A percentile compares a stretch with the other conserved stretches of the same genome.
phyloP scores from a whole-genome alignment of 2,329 filamentous ascomycete species.

The Xylaria multiplex region DNA sequence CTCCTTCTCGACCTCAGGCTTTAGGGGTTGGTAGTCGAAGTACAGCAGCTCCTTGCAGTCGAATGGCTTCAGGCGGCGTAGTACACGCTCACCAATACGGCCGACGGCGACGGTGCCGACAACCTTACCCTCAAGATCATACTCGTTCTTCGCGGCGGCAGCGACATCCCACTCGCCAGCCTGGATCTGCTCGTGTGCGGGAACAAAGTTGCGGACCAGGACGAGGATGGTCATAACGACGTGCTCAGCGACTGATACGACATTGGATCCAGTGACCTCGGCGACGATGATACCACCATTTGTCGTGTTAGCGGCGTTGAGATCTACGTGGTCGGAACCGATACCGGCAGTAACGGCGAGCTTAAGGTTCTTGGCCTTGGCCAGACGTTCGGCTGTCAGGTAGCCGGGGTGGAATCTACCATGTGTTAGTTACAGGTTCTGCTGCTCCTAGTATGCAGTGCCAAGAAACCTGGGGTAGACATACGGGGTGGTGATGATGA shows the following conservation, averaged over 20 bases:
- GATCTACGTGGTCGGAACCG: conserved; percentile 97
- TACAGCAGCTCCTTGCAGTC: conserved; percentile 99
- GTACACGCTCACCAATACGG: conserved; percentile 96
- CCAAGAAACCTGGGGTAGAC: conserved; percentile 46
- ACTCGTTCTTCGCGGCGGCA: conserved; percentile 97
- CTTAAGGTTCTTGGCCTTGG: conserved; percentile 99
- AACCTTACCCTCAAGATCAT: conserved; percentile 95
- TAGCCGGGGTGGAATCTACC: conserved; percentile 96
- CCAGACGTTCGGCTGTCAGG: conserved; percentile 93
- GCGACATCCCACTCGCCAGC: conserved; percentile 95
- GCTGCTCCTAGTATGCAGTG: conserved; percentile 17
- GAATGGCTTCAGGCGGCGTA: conserved; percentile 94
- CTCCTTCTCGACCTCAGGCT: conserved; percentile 87
- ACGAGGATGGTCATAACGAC: conserved; percentile 98
- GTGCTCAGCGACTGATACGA: conserved; percentile 98
- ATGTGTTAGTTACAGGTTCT: conserved; percentile 33
- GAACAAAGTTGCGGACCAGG: conserved; percentile 97
- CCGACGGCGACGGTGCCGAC: conserved; percentile 98
- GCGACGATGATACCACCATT: conserved; percentile 97
- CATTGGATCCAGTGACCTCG: conserved; percentile 97
- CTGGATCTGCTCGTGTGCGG: conserved; percentile 93
- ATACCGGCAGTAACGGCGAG: conserved; percentile 96
- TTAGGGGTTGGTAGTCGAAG: conserved; percentile 98
- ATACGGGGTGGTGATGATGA: conserved; percentile 99
- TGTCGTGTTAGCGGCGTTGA: conserved; percentile 96